Percentiles rank a stretch among this genome's conserved stretches.
Evolutionary conservation across 1,284 basidiomycete genomes (phyloP).

Genomic region (Marasmius sp.): DNA sequence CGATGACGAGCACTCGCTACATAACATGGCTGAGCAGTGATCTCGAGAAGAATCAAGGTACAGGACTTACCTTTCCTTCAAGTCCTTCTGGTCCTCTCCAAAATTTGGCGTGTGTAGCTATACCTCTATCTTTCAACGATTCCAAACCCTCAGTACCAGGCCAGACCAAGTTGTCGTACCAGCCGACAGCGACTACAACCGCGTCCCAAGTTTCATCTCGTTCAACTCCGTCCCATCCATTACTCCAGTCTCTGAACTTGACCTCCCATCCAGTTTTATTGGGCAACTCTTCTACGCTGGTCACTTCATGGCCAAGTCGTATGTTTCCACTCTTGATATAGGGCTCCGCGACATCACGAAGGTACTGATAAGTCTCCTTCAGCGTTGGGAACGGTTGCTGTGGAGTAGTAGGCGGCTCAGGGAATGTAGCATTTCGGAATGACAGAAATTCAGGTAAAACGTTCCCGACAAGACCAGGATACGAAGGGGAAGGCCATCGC

Average conservation of each 20-base stretch:
- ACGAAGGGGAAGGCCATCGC: conserved; percentile 45
- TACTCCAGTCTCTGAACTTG: conserved; percentile 35
- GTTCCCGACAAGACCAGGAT: conserved; percentile 46
- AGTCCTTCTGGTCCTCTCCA: conserved; percentile 38
- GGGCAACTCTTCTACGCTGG: conserved; percentile 33
- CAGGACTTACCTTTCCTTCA: conserved; percentile 36
- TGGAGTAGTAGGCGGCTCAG: conserved; percentile 24
- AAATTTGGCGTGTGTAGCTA: conserved; percentile 33
- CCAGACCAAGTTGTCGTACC: conserved; percentile 44
- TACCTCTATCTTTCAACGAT: conserved; percentile 25
- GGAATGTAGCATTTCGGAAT: conserved; percentile 38
- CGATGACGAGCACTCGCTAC: conserved; percentile 44
- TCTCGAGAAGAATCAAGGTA: not conserved
- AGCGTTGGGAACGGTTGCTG: conserved; percentile 46
- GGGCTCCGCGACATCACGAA: conserved; percentile 37
- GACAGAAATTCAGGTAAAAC: conserved; percentile 47
- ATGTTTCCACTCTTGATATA: conserved; percentile 33
- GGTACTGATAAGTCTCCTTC: conserved; percentile 39
- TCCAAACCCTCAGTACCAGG: conserved; percentile 38
- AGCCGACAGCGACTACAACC: conserved; percentile 42
- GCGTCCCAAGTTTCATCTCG: conserved; percentile 43
- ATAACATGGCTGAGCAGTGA: not conserved
- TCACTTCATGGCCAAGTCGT: conserved; percentile 38
- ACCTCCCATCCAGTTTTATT: conserved; percentile 39
- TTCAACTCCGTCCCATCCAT: conserved; percentile 17